Percentiles rank a stretch among this genome's conserved stretches.
Conservation (phyloP, 2,329 filamentous ascomycete species). For the Stemphylium vesicarium region DNA sequence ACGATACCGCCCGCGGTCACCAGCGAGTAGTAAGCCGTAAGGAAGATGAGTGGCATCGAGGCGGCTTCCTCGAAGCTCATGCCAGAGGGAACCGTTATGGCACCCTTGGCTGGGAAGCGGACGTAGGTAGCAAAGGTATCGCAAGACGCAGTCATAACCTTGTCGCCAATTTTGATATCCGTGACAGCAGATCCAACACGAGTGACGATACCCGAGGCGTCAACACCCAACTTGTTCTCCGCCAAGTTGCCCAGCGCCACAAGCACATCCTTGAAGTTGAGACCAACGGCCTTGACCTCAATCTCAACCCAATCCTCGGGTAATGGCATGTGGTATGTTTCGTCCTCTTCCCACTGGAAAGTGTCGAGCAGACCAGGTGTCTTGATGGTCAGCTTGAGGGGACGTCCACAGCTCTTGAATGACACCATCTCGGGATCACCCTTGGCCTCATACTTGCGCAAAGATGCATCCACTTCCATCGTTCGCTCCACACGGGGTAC, state of each 20-base stretch:
- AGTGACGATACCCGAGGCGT: constrained; percentile 4
- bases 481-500: constrained; percentile 8
- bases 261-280: constrained; percentile 11
- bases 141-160: constrained; percentile 10
- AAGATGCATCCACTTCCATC: constrained; percentile 2
- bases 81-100: background rate
- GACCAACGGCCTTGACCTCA: constrained; percentile 6
- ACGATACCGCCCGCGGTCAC: constrained; percentile 1
- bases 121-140: constrained; percentile 10
- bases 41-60: constrained; percentile 12
- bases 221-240: constrained; percentile 6
- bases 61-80: constrained; percentile 13
- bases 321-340: constrained; percentile 2
- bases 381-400: constrained; percentile 5
- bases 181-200: constrained; percentile 4
- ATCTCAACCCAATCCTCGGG: constrained; percentile 4
- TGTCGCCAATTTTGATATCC: constrained; percentile 2
- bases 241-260: constrained; percentile 8
- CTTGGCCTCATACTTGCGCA: constrained; percentile 13
- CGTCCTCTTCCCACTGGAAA: constrained; percentile 8
- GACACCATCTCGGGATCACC: constrained; percentile 10
- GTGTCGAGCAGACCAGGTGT: constrained; percentile 9
- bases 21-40: constrained; percentile 8
- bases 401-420: constrained; percentile 6
- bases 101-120: constrained; percentile 13